Evolutionary conservation across 2,329 filamentous ascomycete species (phyloP), one percentile per base, ranked within the genome.

Genomic region (Seiridium unicorne): DNA sequence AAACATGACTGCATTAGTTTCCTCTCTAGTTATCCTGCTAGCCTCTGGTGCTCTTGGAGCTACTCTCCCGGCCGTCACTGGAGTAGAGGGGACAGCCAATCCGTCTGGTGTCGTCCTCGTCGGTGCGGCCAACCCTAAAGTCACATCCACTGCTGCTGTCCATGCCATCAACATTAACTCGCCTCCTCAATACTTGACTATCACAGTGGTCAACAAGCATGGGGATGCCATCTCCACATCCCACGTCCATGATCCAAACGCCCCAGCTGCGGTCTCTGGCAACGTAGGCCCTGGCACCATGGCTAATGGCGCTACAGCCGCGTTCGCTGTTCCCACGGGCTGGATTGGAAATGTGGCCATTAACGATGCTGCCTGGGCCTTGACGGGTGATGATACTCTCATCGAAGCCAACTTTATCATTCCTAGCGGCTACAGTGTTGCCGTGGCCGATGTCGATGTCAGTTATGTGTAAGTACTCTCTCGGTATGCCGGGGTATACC

Each of bases 291-390:
- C 58, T 3, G 67, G 67, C 2, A 61, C 58, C 8, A 49, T 69
- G 6, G 58, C 62, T 31, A 44, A 55, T 1, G 59, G 62, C 10
- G 51, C 47, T 1, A 55, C 57, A 1, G 61, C 57, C 9, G 47
- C 57, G 0, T 63, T 65, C 32, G 64, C 60, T 6, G 64, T 65
- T 1, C 66, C 65, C 1, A 65, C 63, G n/a, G 61, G 61, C 38
- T 68, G 63, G 59, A 61, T 64, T 8, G 66, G 66, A 26, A 66
- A 60, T 6, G 51, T 68, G 3, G 65, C 64, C 57, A 38, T 68
- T 44, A 61, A 57, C 36, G 59, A 61, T 10, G 62, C 51, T 36
- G 38, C 44, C 2, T 31, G 53, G 26, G 26, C 44, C 3, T 48
- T 64, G 54, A 49, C 54, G 2, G 49, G 51, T 13, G 59, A 57